Base-by-base conservation (phyloP, 2,329 filamentous ascomycete genomes). In the Pseudogymnoascus destructans region DNA sequence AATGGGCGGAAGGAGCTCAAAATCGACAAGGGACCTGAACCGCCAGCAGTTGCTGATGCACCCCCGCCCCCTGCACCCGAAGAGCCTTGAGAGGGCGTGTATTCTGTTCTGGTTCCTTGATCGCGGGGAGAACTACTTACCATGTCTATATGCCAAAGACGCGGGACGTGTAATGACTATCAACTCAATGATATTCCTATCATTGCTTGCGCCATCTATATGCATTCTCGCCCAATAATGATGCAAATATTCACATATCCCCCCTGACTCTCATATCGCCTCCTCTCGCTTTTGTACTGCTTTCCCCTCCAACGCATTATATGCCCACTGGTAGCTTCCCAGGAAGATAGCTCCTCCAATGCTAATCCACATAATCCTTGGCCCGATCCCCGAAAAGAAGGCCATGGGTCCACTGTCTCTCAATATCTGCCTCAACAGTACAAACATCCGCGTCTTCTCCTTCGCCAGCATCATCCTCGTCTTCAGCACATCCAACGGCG, bases 401-500 rank as follows among this genome's bases (percentile, higher is more conserved):
- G 84, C 84, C 61, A 77, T 73, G 4, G 81, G 69, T 1, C 87
- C 87, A 61, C 82, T 79, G 58, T 84, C 78, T 55, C 72, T 73
- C 67, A 84, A 74, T 59, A 96, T 87, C 17, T 77, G 73, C 57
- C 74, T 75, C 62, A 92, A 74, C 61, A 95, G 76, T 3, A 71
- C 70, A 32, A 73, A 70, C 62, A 82, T 78, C 10, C 76, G 79
- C 69, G 80, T 80, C 65, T 76, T 81, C 75, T 85, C 81, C 66
- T 82, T 79, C 11, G 87, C 86, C 64, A 98, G 75, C 93, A 98
- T 98, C 72, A 97, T 85, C 63, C 93, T 78, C 63, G 93, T 98
- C 81, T 98, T 98, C 64, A 98, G 77, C 62, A 98, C 93, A 73
- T 98, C 93, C 62, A 98, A 74, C 36, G 93, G 93, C 57, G 93